Evolutionary conservation across 768 basidiomycete genomes (phyloP), one percentile per base, ranked within the genome.

Genomic region (Hebeloma cylindrosporum): DNA sequence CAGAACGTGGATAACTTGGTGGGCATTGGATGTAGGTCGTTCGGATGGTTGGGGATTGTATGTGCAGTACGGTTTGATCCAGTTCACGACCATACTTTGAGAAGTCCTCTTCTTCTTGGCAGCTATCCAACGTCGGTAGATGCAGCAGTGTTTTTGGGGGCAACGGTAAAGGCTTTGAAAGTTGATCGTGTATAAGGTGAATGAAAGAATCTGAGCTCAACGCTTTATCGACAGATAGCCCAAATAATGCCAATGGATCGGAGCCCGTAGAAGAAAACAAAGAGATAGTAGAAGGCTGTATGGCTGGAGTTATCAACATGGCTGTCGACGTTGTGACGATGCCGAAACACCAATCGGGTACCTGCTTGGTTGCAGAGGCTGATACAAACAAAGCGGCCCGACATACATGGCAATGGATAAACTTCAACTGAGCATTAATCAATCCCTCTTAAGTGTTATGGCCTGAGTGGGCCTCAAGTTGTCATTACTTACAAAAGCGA

Each of bases 201-300:
- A 84, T 65, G 54, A 80, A 78, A 1, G 87, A 88, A 60, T 86
- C 84, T 5, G 74, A 60, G 3, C 79, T 75, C 1, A 84, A 61
- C 25, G 69, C 62, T 5, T 56, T n/a, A 56, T 87, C 85, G 8
- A 60, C 63, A 11, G 70, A 63, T 4, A 61, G 47, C 1, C 65
- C 65, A 64, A 85, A 89, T 4, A 88, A 60, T 11, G 67, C 60
- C 27, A 88, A 68, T 33, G 84, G 81, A 32, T 82, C 72, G 39
- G 76, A 78, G 17, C 77, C 73, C 4, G 85, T 84, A 0, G 88
- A 86, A 16, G 88, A 88, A 61, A 90, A 87, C 14, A 90, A 55
- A 11, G 85, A 88, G n/a, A 90, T 64, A 16, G 77, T 59, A 27
- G 75, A 63, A 2, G 86, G 78, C 51, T 89, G 87, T 4, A 84